phyloP scores from a whole-genome alignment of 257 asterid genomes.

The Gentiana straminea region DNA sequence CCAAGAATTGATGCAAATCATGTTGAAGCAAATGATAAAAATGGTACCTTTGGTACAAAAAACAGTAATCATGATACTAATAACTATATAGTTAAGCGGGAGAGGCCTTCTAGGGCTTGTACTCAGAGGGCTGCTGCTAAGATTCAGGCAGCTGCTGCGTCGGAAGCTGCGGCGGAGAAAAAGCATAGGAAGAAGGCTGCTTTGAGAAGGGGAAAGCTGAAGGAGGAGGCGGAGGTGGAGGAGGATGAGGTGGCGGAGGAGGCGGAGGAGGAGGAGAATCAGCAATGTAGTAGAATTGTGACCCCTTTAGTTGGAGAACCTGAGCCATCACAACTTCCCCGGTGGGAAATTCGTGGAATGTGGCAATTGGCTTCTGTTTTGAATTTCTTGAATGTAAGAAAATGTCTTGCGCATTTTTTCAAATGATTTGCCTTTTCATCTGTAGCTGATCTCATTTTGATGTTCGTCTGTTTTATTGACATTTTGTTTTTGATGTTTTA shows the following conservation, averaged over 20 bases:
- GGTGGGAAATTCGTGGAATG: slow-evolving; percentile 86
- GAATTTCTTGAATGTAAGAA: slow-evolving; percentile 85
- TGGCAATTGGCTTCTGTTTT: slow-evolving; percentile 96
- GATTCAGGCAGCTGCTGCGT: slow-evolving; percentile 79
- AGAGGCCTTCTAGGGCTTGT: slow-evolving; percentile 97
- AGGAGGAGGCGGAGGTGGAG: slow-evolving; percentile 58
- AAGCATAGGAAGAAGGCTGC: slow-evolving; percentile 26
- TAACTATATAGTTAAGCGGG: slow-evolving; percentile 44
- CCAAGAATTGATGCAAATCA: slow-evolving; percentile 14
- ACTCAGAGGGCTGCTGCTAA: slow-evolving; percentile 83
- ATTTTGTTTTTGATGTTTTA: slow-evolving; percentile 9
- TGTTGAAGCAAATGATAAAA: slow-evolving; percentile 19
- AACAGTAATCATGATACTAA: slow-evolving; percentile 24
- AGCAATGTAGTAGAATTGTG: slow-evolving; percentile 47
- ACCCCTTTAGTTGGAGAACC: slow-evolving; percentile 71
- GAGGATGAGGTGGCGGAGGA: slow-evolving; percentile 24
- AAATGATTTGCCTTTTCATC: slow-evolving; percentile 13
- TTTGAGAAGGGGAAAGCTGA: slow-evolving; percentile 44
- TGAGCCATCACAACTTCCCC: slow-evolving; percentile 77
- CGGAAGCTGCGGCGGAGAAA: slow-evolving; percentile 64
- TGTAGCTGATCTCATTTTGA: slow-evolving; percentile 1
- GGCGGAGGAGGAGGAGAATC: slow-evolving; percentile 21
- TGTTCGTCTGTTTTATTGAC: neutral
- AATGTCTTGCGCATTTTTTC: slow-evolving; percentile 7
- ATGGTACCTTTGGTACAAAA: slow-evolving; percentile 19